A percentile compares a stretch with the other conserved stretches of the same genome.
These are phyloP conservation scores for Takakia lepidozioides DNA, from an alignment of 225 moss, liverwort and hornwort species.

Conservation along the genomic window DNA sequence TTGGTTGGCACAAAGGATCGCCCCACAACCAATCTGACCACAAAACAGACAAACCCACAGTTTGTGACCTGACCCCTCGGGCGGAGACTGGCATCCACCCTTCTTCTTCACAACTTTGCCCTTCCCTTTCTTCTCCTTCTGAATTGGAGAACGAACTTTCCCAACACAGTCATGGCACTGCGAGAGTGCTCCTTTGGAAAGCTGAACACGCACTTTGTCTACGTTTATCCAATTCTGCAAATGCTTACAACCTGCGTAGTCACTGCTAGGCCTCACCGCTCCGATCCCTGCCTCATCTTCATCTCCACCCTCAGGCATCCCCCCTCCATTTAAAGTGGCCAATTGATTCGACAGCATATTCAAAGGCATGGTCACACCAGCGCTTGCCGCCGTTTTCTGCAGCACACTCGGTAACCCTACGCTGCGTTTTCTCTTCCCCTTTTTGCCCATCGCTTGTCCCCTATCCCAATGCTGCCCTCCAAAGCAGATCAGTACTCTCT, in stretches of 20 bases:
- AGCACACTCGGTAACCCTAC: conserved; percentile 3
- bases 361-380: neutral
- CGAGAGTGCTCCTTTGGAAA: conserved; percentile 10
- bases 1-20: neutral
- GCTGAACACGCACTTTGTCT: conserved; percentile 40
- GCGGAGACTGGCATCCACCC: conserved; percentile 2
- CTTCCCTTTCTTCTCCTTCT: conserved; percentile 31
- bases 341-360: conserved; percentile 10
- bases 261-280: neutral
- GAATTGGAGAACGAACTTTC: conserved; percentile 9
- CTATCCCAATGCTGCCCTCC: conserved; percentile 4
- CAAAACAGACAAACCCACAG: conserved; percentile 66
- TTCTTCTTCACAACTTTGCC: conserved; percentile 22
- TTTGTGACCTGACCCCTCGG: conserved; percentile 16
- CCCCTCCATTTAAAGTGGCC: conserved; percentile 7
- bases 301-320: neutral
- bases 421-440: conserved; percentile 17
- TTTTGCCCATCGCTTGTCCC: conserved; percentile 25
- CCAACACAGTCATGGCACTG: conserved; percentile 50
- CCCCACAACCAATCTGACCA: conserved; percentile 43
- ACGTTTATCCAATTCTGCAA: conserved; percentile 8
- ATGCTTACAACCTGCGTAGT: conserved; percentile 1
- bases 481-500: conserved; percentile 8
- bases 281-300: conserved; percentile 3
- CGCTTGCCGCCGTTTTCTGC: conserved; percentile 8